Base-by-base conservation (phyloP, 2,329 filamentous ascomycete species). In the Curvularia verruculosa region DNA sequence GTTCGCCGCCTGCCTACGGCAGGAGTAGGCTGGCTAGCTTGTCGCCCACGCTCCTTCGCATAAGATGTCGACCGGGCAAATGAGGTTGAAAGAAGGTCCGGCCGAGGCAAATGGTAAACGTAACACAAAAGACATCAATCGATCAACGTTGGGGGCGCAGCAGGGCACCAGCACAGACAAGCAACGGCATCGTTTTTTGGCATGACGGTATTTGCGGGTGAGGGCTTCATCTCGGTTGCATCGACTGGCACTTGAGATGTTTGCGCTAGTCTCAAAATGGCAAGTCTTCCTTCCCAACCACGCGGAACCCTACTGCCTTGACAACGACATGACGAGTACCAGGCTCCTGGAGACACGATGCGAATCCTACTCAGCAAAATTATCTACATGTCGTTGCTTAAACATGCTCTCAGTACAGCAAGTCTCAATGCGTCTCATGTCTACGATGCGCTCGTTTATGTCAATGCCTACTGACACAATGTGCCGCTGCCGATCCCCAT, bases 401-500 rank as follows among this genome's bases (percentile, higher is more conserved):
- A 13, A 40, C 12, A 21, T n/a, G 15, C 18, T 18, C 28, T 34
- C 28, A 36, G n/a, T 36, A 18, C 34, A 26, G 18, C 40, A 34
- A 28, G 40, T 29, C 29, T 28, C 24, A 15, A 41, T n/a, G n/a
- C 19, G 4, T 31, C 41, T n/a, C 31, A 13, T 15, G 24, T 21
- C 12, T 7, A 19, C 26, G 10, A 41, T 29, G 48, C n/a, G 31
- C 28, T 37, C 31, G 23, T 34, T 44, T 31, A 19, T 41, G 18
- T 21, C n/a, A 31, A 29, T 10, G 37, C 29, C 34, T 34, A 34
- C 47, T 26, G 36, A 36, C 45, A 31, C 15, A 40, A 34, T 28
- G 53, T 29, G 26, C 40, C 34, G 46, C 15, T 46, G 36, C 44
- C 54, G 60, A 63, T 64, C 60, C 34, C 52, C 50, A 52, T 43